Evolutionary conservation across 495 filamentous ascomycete genomes (phyloP), one percentile per base, ranked within the genome.

Genomic region (Talaromyces ruber): DNA sequence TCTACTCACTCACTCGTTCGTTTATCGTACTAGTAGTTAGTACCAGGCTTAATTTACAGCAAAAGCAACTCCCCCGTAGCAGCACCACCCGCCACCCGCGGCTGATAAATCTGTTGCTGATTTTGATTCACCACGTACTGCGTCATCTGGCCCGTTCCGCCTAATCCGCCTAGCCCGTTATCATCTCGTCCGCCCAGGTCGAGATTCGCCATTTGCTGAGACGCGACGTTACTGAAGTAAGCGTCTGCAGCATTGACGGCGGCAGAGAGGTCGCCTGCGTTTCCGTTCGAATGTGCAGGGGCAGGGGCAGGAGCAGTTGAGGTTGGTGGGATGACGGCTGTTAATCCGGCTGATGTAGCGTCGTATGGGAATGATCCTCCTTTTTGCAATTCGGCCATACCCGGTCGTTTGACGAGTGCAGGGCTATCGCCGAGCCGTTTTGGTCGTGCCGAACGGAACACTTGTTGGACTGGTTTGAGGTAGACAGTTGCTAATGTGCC

Each of bases 401-500:
- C 72, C 28, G 78, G 78, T 6, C 86, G 82, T 63, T 84, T 85
- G 74, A 97, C 94, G 39, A 99, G 78, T 0, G 92, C 92, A 0
- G 94, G 94, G 8, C 85, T 89, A 43, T 93, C 90, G 43, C 83
- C 75, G 2, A 98, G 81, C 22, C 86, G 84, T 25, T 91, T 81
- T 3, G 90, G 87, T 16, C 94, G 85, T 18, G 94, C 94, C 39
- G 87, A 86, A 57, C 94, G 86, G 82, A 99, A 98, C n/a, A 99
- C 93, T 58, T 95, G 92, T 67, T 97, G 90, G 5, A 98, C 94
- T 6, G 94, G 95, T 72, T 98, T 98, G 28, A 98, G 85, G 70
- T 99, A 99, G 60, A 99, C 92, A 4, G 94, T 98, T 6, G 94
- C 93, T 3, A 98, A 82, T 0, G 94, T 99, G 64, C 95, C 95